phyloP scores from a whole-genome alignment of 139 green algal species.

The Chlorella sorokiniana region DNA sequence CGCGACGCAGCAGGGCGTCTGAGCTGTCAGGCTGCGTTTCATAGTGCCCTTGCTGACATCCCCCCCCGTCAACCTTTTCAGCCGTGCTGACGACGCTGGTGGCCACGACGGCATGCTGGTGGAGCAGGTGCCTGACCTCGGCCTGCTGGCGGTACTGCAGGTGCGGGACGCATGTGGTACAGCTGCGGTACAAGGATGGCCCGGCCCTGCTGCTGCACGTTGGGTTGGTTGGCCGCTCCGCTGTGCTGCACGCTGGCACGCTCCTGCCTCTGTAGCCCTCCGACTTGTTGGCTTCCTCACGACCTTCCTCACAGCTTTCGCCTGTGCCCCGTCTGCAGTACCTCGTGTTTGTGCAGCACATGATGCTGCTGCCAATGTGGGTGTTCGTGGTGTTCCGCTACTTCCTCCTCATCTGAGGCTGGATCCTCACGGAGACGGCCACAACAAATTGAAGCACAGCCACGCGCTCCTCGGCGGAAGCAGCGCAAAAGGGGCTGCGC shows the following conservation, averaged over 20 bases:
- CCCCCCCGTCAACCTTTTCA: neutral
- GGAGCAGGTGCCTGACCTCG: slow-evolving; percentile 18
- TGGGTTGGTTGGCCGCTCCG: no score
- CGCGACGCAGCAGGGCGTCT: no score
- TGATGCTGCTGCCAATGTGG: slow-evolving; percentile 38
- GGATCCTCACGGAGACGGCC: neutral
- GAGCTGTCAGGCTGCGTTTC: neutral
- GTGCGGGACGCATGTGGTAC: neutral
- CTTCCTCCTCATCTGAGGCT: slow-evolving; percentile 36
- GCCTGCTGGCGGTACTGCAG: slow-evolving; percentile 7
- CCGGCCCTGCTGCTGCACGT: no score
- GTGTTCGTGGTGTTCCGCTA: slow-evolving; percentile 30
- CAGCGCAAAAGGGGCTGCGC: no score
- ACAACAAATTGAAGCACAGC: neutral
- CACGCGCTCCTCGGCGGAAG: neutral
- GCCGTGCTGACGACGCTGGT: slow-evolving; percentile 16
- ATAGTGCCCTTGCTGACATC: neutral
- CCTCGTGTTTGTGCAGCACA: slow-evolving; percentile 29
- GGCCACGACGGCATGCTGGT: slow-evolving; percentile 30
- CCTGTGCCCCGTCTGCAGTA: slow-evolving; percentile 1
- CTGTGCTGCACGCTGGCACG: no score
- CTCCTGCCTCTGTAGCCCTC: neutral
- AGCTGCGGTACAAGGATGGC: no score
- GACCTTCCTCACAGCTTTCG: neutral
- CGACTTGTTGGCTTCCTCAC: neutral